Evolutionary conservation across 352 stramenopile genomes (phyloP).

Genomic region (Phytophthora ramorum): DNA sequence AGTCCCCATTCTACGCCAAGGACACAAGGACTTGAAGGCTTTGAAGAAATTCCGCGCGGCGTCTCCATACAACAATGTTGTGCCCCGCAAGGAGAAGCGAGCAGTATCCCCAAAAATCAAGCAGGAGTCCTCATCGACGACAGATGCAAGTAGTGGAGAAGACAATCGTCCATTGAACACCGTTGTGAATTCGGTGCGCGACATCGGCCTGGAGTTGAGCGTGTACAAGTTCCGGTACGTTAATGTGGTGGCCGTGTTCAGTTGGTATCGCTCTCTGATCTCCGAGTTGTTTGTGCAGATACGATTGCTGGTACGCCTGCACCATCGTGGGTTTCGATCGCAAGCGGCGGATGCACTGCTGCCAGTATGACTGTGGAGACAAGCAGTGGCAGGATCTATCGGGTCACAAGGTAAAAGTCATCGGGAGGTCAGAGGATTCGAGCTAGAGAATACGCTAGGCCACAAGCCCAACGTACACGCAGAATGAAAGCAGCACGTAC

Average conservation of each 20-base stretch:
- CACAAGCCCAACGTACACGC: background rate
- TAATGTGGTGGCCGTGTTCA: background rate
- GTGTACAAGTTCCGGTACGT: slow-evolving; percentile 74
- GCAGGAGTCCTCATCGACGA: slow-evolving; percentile 7
- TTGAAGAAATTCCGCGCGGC: slow-evolving; percentile 67
- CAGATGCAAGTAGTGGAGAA: slow-evolving; percentile 3
- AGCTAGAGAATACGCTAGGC: slow-evolving; percentile 5
- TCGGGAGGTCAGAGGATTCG: slow-evolving; percentile 35
- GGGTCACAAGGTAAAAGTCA: slow-evolving; percentile 56
- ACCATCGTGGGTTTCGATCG: slow-evolving; percentile 75
- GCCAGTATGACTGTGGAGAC: slow-evolving; percentile 83
- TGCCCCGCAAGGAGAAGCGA: slow-evolving; percentile 35
- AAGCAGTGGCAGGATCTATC: slow-evolving; percentile 81
- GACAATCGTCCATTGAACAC: slow-evolving; percentile 7
- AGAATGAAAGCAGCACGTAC: slow-evolving; percentile 4
- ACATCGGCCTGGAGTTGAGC: slow-evolving; percentile 69
- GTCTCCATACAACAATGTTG: slow-evolving; percentile 61
- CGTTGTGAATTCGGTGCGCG: slow-evolving; percentile 56
- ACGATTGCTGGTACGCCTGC: slow-evolving; percentile 87
- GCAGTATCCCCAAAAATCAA: slow-evolving; percentile 13
- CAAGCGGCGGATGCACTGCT: slow-evolving; percentile 79
- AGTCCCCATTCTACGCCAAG: slow-evolving; percentile 64
- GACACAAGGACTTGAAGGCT: slow-evolving; percentile 68
- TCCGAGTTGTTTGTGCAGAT: slow-evolving; percentile 36
- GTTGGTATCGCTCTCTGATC: background rate